These are phyloP conservation scores for Populus alba DNA, from an alignment of 345 rosid species.

Conservation along the genomic window DNA sequence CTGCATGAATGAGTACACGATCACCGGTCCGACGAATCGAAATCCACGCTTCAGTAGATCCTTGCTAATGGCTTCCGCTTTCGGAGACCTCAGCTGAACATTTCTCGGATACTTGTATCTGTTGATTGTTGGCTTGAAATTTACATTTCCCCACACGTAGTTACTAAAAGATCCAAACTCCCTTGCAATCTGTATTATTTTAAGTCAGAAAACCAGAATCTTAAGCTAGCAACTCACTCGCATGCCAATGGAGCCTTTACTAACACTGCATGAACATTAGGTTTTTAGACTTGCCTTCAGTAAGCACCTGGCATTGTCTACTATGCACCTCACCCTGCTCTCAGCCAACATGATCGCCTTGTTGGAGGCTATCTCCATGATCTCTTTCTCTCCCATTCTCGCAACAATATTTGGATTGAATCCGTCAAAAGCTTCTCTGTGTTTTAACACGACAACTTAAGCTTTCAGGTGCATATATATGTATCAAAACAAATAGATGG, in stretches of 20 bases:
- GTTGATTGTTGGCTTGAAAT: conserved; percentile 68
- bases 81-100: conserved; percentile 76
- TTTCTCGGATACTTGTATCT: conserved; percentile 70
- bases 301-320: conserved; percentile 88
- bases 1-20: conserved; percentile 88
- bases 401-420: conserved; percentile 77
- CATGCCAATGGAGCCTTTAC: neutral
- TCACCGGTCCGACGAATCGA: conserved; percentile 90
- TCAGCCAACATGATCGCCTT: conserved; percentile 76
- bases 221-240: neutral
- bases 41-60: conserved; percentile 80
- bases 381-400: conserved; percentile 79
- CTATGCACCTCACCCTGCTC: conserved; percentile 77
- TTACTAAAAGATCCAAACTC: conserved; percentile 87
- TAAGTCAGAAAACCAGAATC: neutral
- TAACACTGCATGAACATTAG: neutral
- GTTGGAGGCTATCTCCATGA: conserved; percentile 62
- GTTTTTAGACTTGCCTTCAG: conserved; percentile 52
- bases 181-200: conserved; percentile 45
- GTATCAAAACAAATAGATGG: neutral
- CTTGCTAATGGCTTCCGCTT: conserved; percentile 82
- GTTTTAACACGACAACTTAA: neutral
- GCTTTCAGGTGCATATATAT: neutral
- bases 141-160: conserved; percentile 85
- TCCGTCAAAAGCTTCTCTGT: conserved; percentile 73